phyloP scores from a whole-genome alignment of 306 rosid species.

The Ormosia semicastrata region DNA sequence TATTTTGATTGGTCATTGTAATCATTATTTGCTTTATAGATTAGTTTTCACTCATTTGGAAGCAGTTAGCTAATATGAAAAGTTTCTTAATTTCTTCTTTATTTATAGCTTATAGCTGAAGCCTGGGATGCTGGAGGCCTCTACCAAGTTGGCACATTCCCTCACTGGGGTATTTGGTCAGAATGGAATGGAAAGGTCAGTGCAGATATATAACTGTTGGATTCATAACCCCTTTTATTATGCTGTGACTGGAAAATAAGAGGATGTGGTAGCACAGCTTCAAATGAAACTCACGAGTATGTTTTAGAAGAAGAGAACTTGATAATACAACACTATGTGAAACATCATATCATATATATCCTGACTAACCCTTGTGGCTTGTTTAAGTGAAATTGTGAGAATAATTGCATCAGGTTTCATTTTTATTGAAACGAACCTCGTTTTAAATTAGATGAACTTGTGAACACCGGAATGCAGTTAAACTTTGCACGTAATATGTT shows the following conservation, averaged over 20 bases:
- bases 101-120: constrained; percentile 87
- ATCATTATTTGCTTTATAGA: constrained; percentile 10
- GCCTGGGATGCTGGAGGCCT: constrained; percentile 99
- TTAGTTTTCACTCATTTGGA: constrained; percentile 17
- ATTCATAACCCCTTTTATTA: background rate
- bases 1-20: constrained; percentile 30
- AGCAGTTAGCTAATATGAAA: constrained; percentile 19
- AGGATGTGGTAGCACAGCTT: constrained; percentile 3
- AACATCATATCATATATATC: background rate
- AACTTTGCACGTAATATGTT: background rate
- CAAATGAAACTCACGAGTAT: background rate
- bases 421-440: background rate
- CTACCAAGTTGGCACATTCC: constrained; percentile 95
- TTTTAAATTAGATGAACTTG: background rate
- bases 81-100: constrained; percentile 30
- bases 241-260: constrained; percentile 4
- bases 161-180: constrained; percentile 98
- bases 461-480: background rate
- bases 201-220: constrained; percentile 23
- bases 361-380: background rate
- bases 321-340: background rate
- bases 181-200: constrained; percentile 99
- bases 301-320: constrained; percentile 8
- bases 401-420: constrained; percentile 5
- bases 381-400: background rate